Base-by-base conservation (phyloP, 139 green algal genomes). In the Parachlorella kessleri region DNA sequence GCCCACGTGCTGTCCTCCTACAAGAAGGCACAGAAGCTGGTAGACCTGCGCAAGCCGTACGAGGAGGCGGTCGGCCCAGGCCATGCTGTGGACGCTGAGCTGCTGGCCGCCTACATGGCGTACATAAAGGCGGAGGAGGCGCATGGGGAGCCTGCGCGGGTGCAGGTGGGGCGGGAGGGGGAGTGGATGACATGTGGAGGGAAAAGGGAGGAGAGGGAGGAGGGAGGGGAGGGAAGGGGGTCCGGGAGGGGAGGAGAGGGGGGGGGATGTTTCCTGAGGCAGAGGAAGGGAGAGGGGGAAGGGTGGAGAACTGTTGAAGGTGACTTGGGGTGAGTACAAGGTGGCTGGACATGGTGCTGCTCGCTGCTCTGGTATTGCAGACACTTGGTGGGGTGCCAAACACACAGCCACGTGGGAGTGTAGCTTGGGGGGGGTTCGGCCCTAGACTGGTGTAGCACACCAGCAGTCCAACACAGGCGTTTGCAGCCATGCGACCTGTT, bases 71-170 rank as follows among this genome's bases (percentile, higher is more conserved):
- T 96, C 9, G 83, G 64, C 4, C 38, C 70, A 6, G 79, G 77
- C 14, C 39, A 32, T 28, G 80, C 41, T 24, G 54, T 38, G 4
- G 85, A 92, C 55, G 77, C 81, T 40, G 70, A 78, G 1, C 85
- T 95, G 72, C 87, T 97, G 74, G 90, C 91, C 9, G 84, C 85
- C 28, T 97, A 90, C 82, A 71, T 96, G 75, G 82, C 90, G 1
- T 97, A 97, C 84, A 88, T 97, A 37, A 84, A 81, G 35, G 63
- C 88, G 42, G 89, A 93, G 74, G 38, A 91, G 82, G 41, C 63
- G 24, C 75, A 83, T 35, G 84, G 81, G 9, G 85, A 94, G 42
- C 82, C 86, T 14, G 84, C 75, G 1, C 71, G 90, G 3, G 91
- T 93, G 65, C 85, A 89, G 81, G 74, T 89, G 64, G 1, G 81